Base-by-base conservation (phyloP, 257 asterid genomes). In the Cinchona pubescens region DNA sequence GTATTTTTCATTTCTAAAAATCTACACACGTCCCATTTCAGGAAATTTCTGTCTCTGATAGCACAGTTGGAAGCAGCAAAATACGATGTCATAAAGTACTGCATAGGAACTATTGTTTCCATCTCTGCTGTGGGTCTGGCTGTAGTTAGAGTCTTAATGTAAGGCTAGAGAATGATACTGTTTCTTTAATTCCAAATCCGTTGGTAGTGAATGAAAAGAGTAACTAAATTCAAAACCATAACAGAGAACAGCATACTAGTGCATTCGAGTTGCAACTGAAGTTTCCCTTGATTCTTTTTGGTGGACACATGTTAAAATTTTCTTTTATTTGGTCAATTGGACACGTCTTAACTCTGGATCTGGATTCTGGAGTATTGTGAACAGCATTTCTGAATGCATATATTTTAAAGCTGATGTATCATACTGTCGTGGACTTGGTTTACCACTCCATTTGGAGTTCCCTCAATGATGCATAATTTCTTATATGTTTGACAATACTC, bases 21-120 rank as follows among this genome's bases (percentile, higher is more conserved):
- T 38, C n/a, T 25, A 29, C 4, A n/a, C 82, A 46, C 71, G 34
- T 55, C 79, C 40, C 61, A 72, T 73, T 35, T 60, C 89, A 94
- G 98, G 98, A 94, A 90, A 90, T 94, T 79, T 95, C 92, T 48
- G 87, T 86, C 34, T 78, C 89, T 77, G 82, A n/a, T 94, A 71
- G 97, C 98, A 62, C 93, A 94, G 70, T 71, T 92, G 72, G 98
- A 92, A 87, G 98, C 97, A 59, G 95, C 98, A 13, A 94, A 94
- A 85, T 90, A 90, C 66, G 98, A 94, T 19, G 97, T 94, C 72
- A 89, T 94, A 80, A 94, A 94, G 83, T 92, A 94, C 73, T 94
- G 98, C 86, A 83, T 94, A 40, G 98, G 97, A 84, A 88, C 97
- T 32, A 89, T 94, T 37, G 97, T 90, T 49, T 94, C 98, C 3